Conservation (phyloP, 2,329 filamentous ascomycete genomes). For the Exserohilum rostratum region DNA sequence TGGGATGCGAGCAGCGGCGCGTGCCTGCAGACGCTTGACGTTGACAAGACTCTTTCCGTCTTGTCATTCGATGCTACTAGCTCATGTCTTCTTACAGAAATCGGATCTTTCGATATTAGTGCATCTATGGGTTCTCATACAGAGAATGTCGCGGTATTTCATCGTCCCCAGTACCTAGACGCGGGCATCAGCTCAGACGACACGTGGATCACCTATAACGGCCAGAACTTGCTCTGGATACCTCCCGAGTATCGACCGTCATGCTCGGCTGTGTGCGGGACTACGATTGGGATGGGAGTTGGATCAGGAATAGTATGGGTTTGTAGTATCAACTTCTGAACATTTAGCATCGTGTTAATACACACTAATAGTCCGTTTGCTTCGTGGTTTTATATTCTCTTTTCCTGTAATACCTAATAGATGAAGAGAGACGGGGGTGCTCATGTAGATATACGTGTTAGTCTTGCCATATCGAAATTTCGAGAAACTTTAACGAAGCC, state of each 20-base stretch:
- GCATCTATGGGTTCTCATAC: neutral
- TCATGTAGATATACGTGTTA: no score
- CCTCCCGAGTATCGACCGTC: slow-evolving; percentile 30
- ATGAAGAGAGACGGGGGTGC: no score
- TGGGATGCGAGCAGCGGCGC: no score
- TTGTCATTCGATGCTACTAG: slow-evolving; percentile 27
- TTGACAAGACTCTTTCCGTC: slow-evolving; percentile 8
- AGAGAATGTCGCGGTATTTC: neutral
- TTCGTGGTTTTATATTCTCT: no score
- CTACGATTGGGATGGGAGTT: slow-evolving; percentile 20
- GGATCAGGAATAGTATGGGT: no score
- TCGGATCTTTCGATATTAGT: slow-evolving; percentile 19
- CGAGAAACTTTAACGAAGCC: no score
- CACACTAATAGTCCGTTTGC: no score
- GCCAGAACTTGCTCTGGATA: slow-evolving; percentile 26
- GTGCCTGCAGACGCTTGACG: neutral
- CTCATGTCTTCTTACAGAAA: slow-evolving; percentile 26
- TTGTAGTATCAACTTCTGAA: slow-evolving; percentile 14
- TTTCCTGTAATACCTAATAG: no score
- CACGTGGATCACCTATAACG: slow-evolving; percentile 27
- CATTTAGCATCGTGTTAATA: no score
- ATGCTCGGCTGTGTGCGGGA: slow-evolving; percentile 22
- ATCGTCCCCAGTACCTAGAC: slow-evolving; percentile 14
- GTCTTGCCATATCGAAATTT: no score
- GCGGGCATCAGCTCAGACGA: slow-evolving; percentile 17